Base-by-base conservation (phyloP, 768 basidiomycete genomes). In the Lentinula detonsa region DNA sequence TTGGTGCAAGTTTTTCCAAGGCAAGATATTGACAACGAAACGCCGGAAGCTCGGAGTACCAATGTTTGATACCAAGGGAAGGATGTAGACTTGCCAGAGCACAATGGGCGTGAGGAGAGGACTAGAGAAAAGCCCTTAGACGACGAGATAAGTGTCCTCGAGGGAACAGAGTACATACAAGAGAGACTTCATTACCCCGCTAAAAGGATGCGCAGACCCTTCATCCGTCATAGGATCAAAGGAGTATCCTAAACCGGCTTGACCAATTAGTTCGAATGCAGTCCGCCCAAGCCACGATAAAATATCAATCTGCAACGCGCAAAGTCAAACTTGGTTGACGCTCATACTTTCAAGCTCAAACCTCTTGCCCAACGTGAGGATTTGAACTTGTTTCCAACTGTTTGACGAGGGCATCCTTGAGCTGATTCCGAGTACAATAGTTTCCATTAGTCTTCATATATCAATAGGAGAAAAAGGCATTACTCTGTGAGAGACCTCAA, bases 241-340 rank as follows among this genome's bases (percentile, higher is more conserved):
- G 0, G 75, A 74, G 49, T 70, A 71, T 0, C 76, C 77, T 9
- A 77, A 66, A 6, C 76, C 73, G 9, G 70, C 70, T 64, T 75
- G 72, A 3, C 74, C 75, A 42, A 78, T 70, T 37, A 76, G 63
- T 53, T 77, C 76, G 28, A 77, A 67, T 15, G 76, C 70, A 15
- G 72, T 68, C 11, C 76, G 70, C n/a, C 69, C 67, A 65, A 73
- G 67, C 75, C 74, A 77, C 3, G 56, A 51, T 37, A 75, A 61
- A 39, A 77, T 61, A 28, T 76, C 68, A 42, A 71, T 61, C 62
- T 73, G 63, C 16, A 43, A 28, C 18, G 48, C 8, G 42, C 4
- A 8, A 49, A 53, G 23, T 23, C 5, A 23, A 9, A 15, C 34
- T 6, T 16, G 18, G 31, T 16, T 2, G 2, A 34, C 5, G 6